Conservation (phyloP, 148 eudicot genomes). For the Nepenthes mirabilis region DNA sequence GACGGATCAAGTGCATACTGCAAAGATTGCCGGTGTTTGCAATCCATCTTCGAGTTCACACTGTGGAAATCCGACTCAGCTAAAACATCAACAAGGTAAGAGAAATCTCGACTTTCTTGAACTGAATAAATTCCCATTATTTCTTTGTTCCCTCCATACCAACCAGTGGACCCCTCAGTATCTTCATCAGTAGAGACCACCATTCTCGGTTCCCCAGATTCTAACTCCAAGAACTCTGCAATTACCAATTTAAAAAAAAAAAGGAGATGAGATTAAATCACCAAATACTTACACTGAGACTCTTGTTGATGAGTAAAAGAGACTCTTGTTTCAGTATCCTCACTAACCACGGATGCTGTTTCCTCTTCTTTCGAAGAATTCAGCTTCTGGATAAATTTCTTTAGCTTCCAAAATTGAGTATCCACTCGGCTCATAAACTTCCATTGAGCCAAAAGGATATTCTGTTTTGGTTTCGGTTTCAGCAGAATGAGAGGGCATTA, state of each 20-base stretch:
- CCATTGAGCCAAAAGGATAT: not conserved
- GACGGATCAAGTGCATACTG: conserved; percentile 31
- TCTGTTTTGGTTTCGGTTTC: not conserved
- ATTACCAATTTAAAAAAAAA: not conserved
- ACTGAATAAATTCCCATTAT: conserved; percentile 18
- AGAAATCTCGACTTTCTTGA: conserved; percentile 38
- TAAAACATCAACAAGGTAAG: conserved; percentile 67
- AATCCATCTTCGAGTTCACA: conserved; percentile 16
- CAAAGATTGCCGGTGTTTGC: conserved; percentile 21
- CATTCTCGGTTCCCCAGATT: conserved; percentile 46
- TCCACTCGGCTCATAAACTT: not conserved
- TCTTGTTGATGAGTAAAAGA: not conserved
- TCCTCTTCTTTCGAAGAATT: not conserved
- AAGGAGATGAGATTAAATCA: not conserved
- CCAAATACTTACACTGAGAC: too few relatives aligned
- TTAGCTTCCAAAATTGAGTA: not conserved
- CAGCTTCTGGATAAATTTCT: not conserved
- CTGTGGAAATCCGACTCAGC: conserved; percentile 33
- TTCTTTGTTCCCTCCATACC: conserved; percentile 14
- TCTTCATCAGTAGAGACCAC: conserved; percentile 50
- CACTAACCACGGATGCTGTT: conserved; percentile 33
- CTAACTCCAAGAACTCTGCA: conserved; percentile 30
- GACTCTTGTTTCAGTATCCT: not conserved
- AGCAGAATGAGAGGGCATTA: not conserved
- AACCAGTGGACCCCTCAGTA: conserved; percentile 17